phyloP scores from a whole-genome alignment of 2,329 filamentous ascomycete species.

The Dactylella cylindrospora region DNA sequence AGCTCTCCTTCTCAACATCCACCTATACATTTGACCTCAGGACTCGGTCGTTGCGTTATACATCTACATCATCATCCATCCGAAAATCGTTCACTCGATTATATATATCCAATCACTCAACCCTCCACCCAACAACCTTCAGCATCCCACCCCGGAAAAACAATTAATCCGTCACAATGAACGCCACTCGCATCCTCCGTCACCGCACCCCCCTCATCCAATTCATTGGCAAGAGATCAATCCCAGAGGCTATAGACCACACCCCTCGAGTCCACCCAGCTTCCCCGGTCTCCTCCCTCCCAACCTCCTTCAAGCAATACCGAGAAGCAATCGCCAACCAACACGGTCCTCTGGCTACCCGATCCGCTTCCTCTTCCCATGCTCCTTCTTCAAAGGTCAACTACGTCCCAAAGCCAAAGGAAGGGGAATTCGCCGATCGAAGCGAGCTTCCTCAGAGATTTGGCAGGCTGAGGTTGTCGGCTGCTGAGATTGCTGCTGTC shows the following conservation, averaged over 20 bases:
- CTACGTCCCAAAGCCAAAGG: conserved; percentile 57
- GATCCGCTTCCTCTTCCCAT: conserved; percentile 64
- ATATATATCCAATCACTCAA: too few species aligned
- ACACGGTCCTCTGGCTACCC: conserved; percentile 67
- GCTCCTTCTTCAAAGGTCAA: conserved; percentile 60
- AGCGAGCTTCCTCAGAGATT: conserved; percentile 84
- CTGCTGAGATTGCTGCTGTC: conserved; percentile 90
- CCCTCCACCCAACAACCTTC: too few species aligned
- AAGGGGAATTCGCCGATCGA: conserved; percentile 83
- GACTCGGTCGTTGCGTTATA: too few species aligned
- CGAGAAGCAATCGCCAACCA: conserved; percentile 71
- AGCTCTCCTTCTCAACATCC: too few species aligned
- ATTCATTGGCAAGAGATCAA: conserved; percentile 63
- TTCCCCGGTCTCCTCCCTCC: conserved; percentile 66
- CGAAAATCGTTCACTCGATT: too few species aligned
- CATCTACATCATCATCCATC: too few species aligned
- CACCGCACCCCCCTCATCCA: conserved; percentile 65
- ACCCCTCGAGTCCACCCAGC: conserved; percentile 72
- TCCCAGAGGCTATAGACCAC: conserved; percentile 72
- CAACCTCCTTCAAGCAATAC: conserved; percentile 72
- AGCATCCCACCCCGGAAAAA: conserved; percentile 2
- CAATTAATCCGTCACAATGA: conserved; percentile 54
- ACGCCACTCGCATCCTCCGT: conserved; percentile 61
- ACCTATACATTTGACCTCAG: too few species aligned
- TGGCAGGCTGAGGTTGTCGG: conserved; percentile 69